phyloP scores from a whole-genome alignment of 2,329 filamentous ascomycete species.

The Leptographium radiaticola region DNA sequence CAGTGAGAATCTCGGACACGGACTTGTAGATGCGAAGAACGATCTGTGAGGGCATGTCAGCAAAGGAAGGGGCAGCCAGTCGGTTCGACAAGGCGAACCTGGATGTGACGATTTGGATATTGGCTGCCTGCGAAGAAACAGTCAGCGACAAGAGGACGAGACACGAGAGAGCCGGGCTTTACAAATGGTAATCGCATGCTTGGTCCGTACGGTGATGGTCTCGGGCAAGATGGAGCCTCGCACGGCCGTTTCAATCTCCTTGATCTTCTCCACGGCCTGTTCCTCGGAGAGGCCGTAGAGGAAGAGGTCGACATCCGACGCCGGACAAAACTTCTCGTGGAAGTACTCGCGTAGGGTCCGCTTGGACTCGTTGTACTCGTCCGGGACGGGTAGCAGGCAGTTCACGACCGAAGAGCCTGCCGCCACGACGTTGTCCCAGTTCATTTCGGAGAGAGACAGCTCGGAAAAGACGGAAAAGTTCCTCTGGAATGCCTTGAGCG shows the following conservation, averaged over 20 bases:
- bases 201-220: constrained; percentile 72
- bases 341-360: constrained; percentile 58
- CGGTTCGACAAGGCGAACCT: constrained; percentile 17
- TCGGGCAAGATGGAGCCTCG: constrained; percentile 70
- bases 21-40: constrained; percentile 78
- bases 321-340: constrained; percentile 67
- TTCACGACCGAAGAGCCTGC: constrained; percentile 75
- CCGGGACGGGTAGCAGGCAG: constrained; percentile 57
- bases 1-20: constrained; percentile 70
- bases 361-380: constrained; percentile 48
- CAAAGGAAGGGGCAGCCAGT: not conserved
- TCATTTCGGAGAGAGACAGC: constrained; percentile 57
- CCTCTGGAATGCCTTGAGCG: constrained; percentile 55
- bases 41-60: constrained; percentile 35
- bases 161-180: constrained; percentile 2
- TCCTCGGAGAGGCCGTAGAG: constrained; percentile 68
- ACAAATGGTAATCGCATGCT: constrained; percentile 73
- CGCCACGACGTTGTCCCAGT: constrained; percentile 73
- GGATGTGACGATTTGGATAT: constrained; percentile 71
- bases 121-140: constrained; percentile 42
- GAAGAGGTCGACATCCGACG: constrained; percentile 80
- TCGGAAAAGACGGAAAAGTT: constrained; percentile 69
- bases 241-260: constrained; percentile 63
- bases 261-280: constrained; percentile 70
- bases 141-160: not conserved